These are phyloP conservation scores for Nicotiana otophora DNA, from an alignment of 257 asterid genomes.

Conservation along the genomic window DNA sequence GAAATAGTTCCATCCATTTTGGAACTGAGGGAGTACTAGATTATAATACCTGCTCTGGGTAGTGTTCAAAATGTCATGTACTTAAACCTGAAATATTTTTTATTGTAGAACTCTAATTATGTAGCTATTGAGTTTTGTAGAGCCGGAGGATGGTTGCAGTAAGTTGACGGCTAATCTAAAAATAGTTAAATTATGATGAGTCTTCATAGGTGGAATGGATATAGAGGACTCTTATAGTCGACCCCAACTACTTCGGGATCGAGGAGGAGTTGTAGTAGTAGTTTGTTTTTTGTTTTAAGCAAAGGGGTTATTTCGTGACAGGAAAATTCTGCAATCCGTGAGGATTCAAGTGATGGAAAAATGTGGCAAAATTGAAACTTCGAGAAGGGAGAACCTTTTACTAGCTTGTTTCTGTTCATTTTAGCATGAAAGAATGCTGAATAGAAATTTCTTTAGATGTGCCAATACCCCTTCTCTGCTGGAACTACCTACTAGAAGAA, in stretches of 20 bases:
- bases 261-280: background rate
- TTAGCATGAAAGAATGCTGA: background rate
- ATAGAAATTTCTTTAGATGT: background rate
- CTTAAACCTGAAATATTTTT: background rate
- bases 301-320: background rate
- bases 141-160: background rate
- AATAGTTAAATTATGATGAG: background rate
- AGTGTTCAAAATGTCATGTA: background rate
- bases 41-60: background rate
- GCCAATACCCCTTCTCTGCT: background rate
- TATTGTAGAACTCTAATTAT: background rate
- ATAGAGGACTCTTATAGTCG: background rate
- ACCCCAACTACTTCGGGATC: background rate
- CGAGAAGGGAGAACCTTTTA: background rate
- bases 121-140: background rate
- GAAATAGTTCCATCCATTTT: too few species aligned
- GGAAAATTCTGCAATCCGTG: background rate
- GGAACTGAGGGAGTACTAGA: background rate
- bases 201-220: background rate
- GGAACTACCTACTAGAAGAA: background rate
- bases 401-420: slow-evolving; percentile 2
- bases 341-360: background rate
- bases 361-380: background rate
- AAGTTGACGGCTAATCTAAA: background rate
- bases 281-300: background rate